Percentiles rank a stretch among this genome's conserved stretches.
phyloP scores from a whole-genome alignment of 306 rosid genomes.

The Cucurbita moschata region DNA sequence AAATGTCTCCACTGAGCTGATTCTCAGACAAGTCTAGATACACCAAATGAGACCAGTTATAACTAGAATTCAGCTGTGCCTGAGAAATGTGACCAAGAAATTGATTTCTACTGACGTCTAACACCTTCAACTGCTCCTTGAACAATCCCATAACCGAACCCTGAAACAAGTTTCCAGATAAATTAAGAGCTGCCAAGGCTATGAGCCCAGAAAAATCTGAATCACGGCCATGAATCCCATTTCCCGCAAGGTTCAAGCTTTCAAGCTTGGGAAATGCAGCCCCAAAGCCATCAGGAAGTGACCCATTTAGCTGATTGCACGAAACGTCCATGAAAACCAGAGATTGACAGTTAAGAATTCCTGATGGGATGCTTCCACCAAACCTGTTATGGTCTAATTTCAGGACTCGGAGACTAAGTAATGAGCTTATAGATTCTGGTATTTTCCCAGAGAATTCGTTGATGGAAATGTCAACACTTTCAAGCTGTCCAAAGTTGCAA shows the following conservation, averaged over 20 bases:
- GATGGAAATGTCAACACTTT: slow-evolving; percentile 56
- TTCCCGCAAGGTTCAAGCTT: slow-evolving; percentile 66
- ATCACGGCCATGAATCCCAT: slow-evolving; percentile 38
- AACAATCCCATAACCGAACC: slow-evolving; percentile 64
- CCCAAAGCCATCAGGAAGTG: slow-evolving; percentile 74
- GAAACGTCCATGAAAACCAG: slow-evolving; percentile 64
- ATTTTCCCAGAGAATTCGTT: slow-evolving; percentile 61
- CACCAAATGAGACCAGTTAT: slow-evolving; percentile 59
- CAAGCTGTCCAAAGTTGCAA: slow-evolving; percentile 75
- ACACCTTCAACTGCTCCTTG: slow-evolving; percentile 45
- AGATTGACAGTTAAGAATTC: slow-evolving; percentile 48
- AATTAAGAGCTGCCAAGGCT: slow-evolving; percentile 49
- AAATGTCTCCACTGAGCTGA: slow-evolving; percentile 59
- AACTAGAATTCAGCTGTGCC: slow-evolving; percentile 49
- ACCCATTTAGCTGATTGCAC: slow-evolving; percentile 53
- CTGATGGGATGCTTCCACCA: slow-evolving; percentile 40
- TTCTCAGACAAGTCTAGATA: slow-evolving; percentile 85
- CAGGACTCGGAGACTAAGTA: slow-evolving; percentile 34
- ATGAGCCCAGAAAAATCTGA: slow-evolving; percentile 47
- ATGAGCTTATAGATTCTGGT: slow-evolving; percentile 57
- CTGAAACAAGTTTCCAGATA: slow-evolving; percentile 64
- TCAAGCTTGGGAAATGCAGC: slow-evolving; percentile 65
- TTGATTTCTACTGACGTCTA: slow-evolving; percentile 82
- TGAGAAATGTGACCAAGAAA: slow-evolving; percentile 69
- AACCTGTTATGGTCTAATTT: slow-evolving; percentile 57